Conservation (phyloP, 768 basidiomycete species). For the Cyathus striatus region DNA sequence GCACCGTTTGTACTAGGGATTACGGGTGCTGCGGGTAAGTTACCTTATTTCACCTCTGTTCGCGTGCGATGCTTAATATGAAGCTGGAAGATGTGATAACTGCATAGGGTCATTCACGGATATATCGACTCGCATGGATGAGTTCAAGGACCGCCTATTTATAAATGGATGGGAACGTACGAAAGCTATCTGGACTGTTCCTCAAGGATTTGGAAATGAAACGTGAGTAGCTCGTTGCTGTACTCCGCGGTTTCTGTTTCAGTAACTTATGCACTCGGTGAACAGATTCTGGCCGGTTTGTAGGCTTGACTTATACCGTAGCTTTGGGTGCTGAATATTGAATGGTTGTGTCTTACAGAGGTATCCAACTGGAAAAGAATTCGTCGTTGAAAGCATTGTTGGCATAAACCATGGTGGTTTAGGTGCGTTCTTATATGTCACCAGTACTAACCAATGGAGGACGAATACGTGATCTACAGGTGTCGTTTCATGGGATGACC, state of each 20-base stretch:
- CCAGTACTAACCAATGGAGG: no score
- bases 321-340: no score
- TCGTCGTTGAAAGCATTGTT: constrained; percentile 57
- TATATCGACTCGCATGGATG: constrained; percentile 61
- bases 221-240: constrained; percentile 29
- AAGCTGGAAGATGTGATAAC: constrained; percentile 50
- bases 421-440: constrained; percentile 29
- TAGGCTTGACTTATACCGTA: neutral
- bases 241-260: neutral
- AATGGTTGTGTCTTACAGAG: constrained; percentile 24
- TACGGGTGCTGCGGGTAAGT: constrained; percentile 74
- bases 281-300: constrained; percentile 46
- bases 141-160: constrained; percentile 54
- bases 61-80: no score
- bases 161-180: constrained; percentile 64
- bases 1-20: constrained; percentile 55
- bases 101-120: constrained; percentile 71
- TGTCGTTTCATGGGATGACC: constrained; percentile 52
- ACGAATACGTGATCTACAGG: constrained; percentile 13
- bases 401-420: constrained; percentile 68
- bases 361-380: constrained; percentile 65
- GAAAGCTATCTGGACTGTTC: constrained; percentile 75
- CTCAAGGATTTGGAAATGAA: constrained; percentile 68
- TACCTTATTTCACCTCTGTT: no score
- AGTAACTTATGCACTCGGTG: neutral